Percentiles rank a stretch among this genome's conserved stretches.
Conservation (phyloP, 331 rosid species). For the Malus hybrid region DNA sequence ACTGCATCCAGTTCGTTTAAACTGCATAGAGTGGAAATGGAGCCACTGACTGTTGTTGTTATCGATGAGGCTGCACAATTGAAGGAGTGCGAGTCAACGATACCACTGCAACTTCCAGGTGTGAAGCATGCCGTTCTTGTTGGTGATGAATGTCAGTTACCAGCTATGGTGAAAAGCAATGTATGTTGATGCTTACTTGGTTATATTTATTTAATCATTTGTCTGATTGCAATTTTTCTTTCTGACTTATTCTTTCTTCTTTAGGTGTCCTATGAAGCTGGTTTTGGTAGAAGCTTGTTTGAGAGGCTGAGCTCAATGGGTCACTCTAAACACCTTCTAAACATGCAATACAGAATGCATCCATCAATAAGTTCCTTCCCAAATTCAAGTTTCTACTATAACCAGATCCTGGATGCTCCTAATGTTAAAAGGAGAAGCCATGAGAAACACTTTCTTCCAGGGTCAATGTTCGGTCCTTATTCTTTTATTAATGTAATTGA, state of each 20-base stretch:
- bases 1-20: constrained; percentile 60
- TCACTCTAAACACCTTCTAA: constrained; percentile 47
- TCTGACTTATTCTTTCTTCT: not conserved
- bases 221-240: not conserved
- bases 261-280: constrained; percentile 42
- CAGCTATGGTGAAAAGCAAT: constrained; percentile 48
- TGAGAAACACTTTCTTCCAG: constrained; percentile 34
- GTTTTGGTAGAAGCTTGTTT: constrained; percentile 64
- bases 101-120: constrained; percentile 48
- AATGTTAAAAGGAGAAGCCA: constrained; percentile 31
- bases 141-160: constrained; percentile 66
- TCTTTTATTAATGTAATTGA: constrained; percentile 50
- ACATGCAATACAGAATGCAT: constrained; percentile 64
- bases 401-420: constrained; percentile 43
- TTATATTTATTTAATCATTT: not conserved
- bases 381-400: constrained; percentile 42
- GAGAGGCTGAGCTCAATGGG: constrained; percentile 44
- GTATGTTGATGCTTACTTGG: constrained; percentile 20
- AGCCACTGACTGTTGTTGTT: constrained; percentile 37
- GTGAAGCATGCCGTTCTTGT: constrained; percentile 57
- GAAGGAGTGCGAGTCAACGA: constrained; percentile 55
- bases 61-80: constrained; percentile 74
- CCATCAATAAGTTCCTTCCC: constrained; percentile 42
- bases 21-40: constrained; percentile 29
- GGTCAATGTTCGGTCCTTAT: constrained; percentile 60